These are phyloP conservation scores for Sonneratia alba DNA, from an alignment of 345 rosid genomes.

Conservation along the genomic window DNA sequence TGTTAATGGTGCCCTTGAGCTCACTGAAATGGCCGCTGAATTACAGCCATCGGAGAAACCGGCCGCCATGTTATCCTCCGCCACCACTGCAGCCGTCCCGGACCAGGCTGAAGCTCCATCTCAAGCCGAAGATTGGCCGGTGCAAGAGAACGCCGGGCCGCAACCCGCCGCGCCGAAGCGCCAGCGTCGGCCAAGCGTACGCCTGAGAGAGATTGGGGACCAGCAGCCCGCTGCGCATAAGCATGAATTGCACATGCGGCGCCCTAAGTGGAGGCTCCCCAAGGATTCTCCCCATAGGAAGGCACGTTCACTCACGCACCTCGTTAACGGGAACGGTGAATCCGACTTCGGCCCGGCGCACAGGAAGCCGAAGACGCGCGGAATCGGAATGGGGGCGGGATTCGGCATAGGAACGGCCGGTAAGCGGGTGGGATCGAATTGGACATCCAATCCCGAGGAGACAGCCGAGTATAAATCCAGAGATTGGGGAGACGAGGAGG, in stretches of 20 bases:
- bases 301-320: conserved; percentile 50
- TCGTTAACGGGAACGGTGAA: conserved; percentile 39
- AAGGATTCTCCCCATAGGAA: conserved; percentile 27
- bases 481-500: conserved; percentile 21
- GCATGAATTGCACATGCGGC: conserved; percentile 23
- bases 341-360: conserved; percentile 13
- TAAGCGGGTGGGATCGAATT: conserved; percentile 38
- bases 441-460: conserved; percentile 39
- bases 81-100: conserved; percentile 7
- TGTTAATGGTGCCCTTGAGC: neutral
- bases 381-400: conserved; percentile 4
- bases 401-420: conserved; percentile 8
- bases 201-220: conserved; percentile 68
- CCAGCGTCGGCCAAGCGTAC: conserved; percentile 65
- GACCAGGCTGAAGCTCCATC: conserved; percentile 11
- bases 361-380: conserved; percentile 29
- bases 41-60: neutral
- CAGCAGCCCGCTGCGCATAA: conserved; percentile 22
- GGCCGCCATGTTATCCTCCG: neutral
- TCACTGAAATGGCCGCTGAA: conserved; percentile 31
- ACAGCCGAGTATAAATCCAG: conserved; percentile 22
- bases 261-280: conserved; percentile 33
- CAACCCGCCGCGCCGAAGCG: conserved; percentile 31
- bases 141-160: conserved; percentile 22
- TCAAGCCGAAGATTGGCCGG: conserved; percentile 4